phyloP scores from a whole-genome alignment of 2,329 filamentous ascomycete species.

The Fusarium dimerum region DNA sequence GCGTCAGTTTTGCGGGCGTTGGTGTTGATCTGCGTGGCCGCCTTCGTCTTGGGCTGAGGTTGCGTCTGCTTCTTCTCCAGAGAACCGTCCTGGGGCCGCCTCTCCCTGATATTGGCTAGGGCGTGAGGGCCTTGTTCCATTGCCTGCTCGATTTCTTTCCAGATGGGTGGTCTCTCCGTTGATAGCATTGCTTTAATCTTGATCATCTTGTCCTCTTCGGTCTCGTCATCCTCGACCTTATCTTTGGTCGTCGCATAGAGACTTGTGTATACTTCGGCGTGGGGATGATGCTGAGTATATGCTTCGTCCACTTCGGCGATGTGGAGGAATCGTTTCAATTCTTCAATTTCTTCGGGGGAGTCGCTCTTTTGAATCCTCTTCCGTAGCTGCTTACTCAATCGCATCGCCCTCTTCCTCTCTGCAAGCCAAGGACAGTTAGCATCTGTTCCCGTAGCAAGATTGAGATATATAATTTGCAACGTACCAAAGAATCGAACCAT shows the following conservation, averaged over 20 bases:
- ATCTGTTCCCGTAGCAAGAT: not conserved
- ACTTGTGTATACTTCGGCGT: conserved; percentile 69
- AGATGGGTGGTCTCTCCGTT: conserved; percentile 61
- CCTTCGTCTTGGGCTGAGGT: conserved; percentile 13
- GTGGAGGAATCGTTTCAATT: conserved; percentile 61
- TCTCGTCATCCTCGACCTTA: conserved; percentile 38
- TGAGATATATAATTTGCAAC: conserved; percentile 46
- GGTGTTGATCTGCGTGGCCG: too few species aligned
- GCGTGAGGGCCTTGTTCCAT: conserved; percentile 56
- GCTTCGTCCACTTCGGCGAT: conserved; percentile 72
- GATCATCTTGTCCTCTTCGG: conserved; percentile 32
- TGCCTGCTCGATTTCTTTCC: conserved; percentile 65
- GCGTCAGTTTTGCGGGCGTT: conserved; percentile 10
- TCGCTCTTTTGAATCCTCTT: conserved; percentile 56
- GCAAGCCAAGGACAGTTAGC: not conserved
- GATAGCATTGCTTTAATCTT: conserved; percentile 46
- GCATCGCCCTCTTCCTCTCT: conserved; percentile 74
- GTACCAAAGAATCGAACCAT: conserved; percentile 83
- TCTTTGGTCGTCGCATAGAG: conserved; percentile 50
- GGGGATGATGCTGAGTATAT: conserved; percentile 73
- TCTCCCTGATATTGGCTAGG: conserved; percentile 58
- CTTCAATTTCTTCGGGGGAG: conserved; percentile 51
- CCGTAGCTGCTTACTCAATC: conserved; percentile 64
- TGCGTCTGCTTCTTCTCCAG: conserved; percentile 12
- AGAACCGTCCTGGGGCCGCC: conserved; percentile 34